phyloP scores from a whole-genome alignment of 306 rosid genomes.

The Clitoria ternatea region DNA sequence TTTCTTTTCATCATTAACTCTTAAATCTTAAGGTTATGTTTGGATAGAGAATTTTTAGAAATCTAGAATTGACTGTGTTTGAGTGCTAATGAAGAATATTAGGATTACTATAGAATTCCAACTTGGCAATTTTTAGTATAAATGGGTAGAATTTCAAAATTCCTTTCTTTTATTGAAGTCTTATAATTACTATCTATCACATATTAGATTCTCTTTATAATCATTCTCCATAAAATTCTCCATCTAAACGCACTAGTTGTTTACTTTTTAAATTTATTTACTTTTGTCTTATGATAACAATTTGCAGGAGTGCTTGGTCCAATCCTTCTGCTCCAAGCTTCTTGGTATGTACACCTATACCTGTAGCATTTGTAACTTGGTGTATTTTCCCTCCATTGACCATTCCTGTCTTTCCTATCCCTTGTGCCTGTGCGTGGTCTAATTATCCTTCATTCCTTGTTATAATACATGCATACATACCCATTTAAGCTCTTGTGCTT shows the following conservation, averaged over 20 bases:
- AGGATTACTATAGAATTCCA: no score
- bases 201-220: no score
- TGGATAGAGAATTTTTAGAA: no score
- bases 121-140: no score
- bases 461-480: not conserved
- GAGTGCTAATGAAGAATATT: no score
- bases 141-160: no score
- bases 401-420: not conserved
- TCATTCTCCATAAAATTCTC: no score
- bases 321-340: slow-evolving; percentile 47
- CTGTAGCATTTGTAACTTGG: not conserved
- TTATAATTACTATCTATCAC: no score
- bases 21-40: not conserved
- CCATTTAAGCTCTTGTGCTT: not conserved
- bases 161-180: no score
- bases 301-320: slow-evolving; percentile 66
- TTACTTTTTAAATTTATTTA: no score
- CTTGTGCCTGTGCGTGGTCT: not conserved
- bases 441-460: not conserved
- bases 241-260: no score
- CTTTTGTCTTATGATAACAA: slow-evolving; percentile 5
- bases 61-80: no score
- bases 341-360: slow-evolving; percentile 48
- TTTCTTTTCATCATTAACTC: not conserved
- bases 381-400: not conserved